Base-by-base conservation (phyloP, 441 rosid species). In the Corymbia citriodora region DNA sequence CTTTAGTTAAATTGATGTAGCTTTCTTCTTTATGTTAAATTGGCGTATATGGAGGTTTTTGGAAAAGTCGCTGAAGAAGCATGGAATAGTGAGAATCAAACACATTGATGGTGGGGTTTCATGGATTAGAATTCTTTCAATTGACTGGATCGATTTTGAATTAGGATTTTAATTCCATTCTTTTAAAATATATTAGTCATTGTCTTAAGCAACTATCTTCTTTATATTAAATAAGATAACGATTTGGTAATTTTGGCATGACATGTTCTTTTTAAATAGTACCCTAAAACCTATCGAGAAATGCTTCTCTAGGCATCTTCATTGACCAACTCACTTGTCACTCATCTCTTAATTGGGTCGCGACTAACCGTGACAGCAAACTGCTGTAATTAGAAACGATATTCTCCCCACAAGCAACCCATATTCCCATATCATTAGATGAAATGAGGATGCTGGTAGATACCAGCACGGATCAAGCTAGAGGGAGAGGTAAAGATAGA, bases 1-100 rank as follows among this genome's bases (percentile, higher is more conserved):
- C 10, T 4, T 27, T 2, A 13, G 2, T 2, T 0, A 23, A 21
- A 49, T 13, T 0, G 2, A 27, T 23, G 1, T 7, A 7, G 23
- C 15, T 79, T 79, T 45, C 16, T 23, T 45, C 29, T 10, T 79
- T 0, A 0, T 14, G n/a, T 4, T 14, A 13, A 11, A 27, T 79
- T 25, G 52, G 50, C 6, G 8, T 23, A 48, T 16, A 40, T 40
- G 45, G 45, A 40, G 45, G 45, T 40, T 63, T 4, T 27, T 8
- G 18, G 31, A 13, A 29, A 13, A 13, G 31, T 63, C 29, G 33
- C 18, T 7, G 15, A 13, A 14, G 33, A 40, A 72, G 23, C 45
- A 74, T 48, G 89, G n/a, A 25, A 27, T 1, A 21, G 31, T 10
- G 18, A 40, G 21, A 36, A 2, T 9, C 18, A 18, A 65, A 88